A percentile compares a stretch with the other conserved stretches of the same genome.
Evolutionary conservation across 306 rosid genomes (phyloP).

Genomic region (Abrus precatorius): DNA sequence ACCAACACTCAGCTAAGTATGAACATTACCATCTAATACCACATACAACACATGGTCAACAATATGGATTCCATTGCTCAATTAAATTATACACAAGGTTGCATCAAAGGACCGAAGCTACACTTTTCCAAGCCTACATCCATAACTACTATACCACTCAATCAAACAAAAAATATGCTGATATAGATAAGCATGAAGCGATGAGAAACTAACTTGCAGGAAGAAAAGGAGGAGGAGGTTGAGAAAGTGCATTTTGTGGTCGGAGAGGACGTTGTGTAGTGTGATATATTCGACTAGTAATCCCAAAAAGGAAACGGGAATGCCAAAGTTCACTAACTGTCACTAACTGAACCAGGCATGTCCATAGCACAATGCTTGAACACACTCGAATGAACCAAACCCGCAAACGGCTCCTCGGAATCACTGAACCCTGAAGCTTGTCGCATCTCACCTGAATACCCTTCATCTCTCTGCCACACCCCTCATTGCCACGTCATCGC

Average conservation of each 20-base stretch:
- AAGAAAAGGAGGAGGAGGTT: conserved; percentile 60
- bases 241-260: conserved; percentile 42
- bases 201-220: conserved; percentile 73
- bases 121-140: conserved; percentile 3
- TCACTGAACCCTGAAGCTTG: conserved; percentile 74
- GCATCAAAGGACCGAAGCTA: conserved; percentile 21
- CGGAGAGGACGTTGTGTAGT: conserved; percentile 49
- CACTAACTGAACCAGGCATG: conserved; percentile 87
- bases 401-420: conserved; percentile 79
- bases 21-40: conserved; percentile 30
- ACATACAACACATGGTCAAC: neutral
- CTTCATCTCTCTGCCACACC: conserved; percentile 73
- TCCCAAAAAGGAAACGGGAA: conserved; percentile 71
- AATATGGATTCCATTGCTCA: conserved; percentile 15
- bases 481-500: conserved; percentile 88
- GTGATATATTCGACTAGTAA: conserved; percentile 68
- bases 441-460: conserved; percentile 71
- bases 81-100: neutral
- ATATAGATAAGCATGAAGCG: neutral
- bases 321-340: conserved; percentile 89
- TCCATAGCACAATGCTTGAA: conserved; percentile 91
- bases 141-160: neutral
- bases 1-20: conserved; percentile 17
- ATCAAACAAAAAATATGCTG: conserved; percentile 22
- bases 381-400: conserved; percentile 88